Evolutionary conservation across 257 asterid species (phyloP), one percentile per base, ranked within the genome.

Genomic region (Solanum arcanum): DNA sequence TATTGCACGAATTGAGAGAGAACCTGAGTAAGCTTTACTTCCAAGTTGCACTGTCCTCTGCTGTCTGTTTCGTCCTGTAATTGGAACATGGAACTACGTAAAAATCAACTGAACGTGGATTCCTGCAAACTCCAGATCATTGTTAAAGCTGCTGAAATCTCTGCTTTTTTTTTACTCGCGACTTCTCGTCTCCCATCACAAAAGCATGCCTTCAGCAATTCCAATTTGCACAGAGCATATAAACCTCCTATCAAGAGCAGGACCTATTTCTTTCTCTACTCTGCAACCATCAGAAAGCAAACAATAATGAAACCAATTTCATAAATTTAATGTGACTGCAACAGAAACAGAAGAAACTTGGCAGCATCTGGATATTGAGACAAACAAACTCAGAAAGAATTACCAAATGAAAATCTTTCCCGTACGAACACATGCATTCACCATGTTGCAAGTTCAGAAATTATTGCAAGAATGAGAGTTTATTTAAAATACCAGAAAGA

Each of bases 111-210:
- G 80, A 90, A 87, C 8, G 88, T 90, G 13, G 91, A 83, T 25
- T 89, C 88, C 74, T 86, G 90, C 44, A 94, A 91, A 56, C 90
- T 90, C 42, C 4, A 41, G 37, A 97, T 91, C 96, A 97, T 92
- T 44, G 41, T 33, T 25, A 92, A 92, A 85, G 99, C 98, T 72
- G 98, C 99, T 62, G 98, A 94, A 88, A 84, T 94, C 88, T 94
- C 98, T 2, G 99, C 94, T 42, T 93, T 95, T 93, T 95, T 88
- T 88, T 94, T 69, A 93, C 80, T 69, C 95, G 89, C 5, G 89
- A 35, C 90, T 90, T 97, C 86, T 93, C 97, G 0, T 80, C 90
- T 60, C 99, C 98, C 39, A 18, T 78, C 84, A 27, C n/a, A 25
- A 16, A 78, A 78, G n/a, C 64, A 78, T 29, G 3, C 83, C 86